Evolutionary conservation across 2,329 filamentous ascomycete genomes (phyloP).

Genomic region (Cyphellophora europaea): DNA sequence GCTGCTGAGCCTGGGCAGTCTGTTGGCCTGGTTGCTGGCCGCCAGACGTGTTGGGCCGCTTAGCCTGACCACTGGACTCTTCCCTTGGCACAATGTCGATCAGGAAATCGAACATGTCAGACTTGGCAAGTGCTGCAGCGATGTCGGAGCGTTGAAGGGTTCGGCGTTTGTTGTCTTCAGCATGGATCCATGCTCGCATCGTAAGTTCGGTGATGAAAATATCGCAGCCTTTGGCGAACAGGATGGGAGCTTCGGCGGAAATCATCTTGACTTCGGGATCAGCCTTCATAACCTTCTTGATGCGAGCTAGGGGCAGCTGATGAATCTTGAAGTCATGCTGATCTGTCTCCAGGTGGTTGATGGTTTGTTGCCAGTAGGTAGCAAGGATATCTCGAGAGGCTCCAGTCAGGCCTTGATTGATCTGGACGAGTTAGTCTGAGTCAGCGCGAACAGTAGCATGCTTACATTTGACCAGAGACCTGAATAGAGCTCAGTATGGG

Average conservation of each 20-base stretch:
- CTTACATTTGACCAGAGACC: slow-evolving; percentile 90
- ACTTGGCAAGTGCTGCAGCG: slow-evolving; percentile 88
- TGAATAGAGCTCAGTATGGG: slow-evolving; percentile 82
- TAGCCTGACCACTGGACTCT: slow-evolving; percentile 55
- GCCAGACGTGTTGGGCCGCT: slow-evolving; percentile 36
- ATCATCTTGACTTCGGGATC: slow-evolving; percentile 99
- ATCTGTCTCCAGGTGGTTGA: slow-evolving; percentile 88
- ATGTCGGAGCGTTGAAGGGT: slow-evolving; percentile 95
- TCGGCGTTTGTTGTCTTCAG: slow-evolving; percentile 95
- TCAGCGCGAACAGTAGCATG: slow-evolving; percentile 12
- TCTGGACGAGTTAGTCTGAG: slow-evolving; percentile 40
- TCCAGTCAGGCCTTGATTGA: slow-evolving; percentile 88
- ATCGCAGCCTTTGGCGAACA: slow-evolving; percentile 97
- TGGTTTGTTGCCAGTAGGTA: slow-evolving; percentile 98
- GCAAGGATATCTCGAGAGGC: slow-evolving; percentile 95
- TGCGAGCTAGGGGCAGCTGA: slow-evolving; percentile 89
- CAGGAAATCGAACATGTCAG: slow-evolving; percentile 99
- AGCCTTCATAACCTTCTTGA: slow-evolving; percentile 99
- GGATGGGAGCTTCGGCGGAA: slow-evolving; percentile 90
- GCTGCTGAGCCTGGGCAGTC: slow-evolving; percentile 28
- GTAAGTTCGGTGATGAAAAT: slow-evolving; percentile 99
- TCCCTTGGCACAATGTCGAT: slow-evolving; percentile 98
- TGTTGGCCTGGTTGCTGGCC: slow-evolving; percentile 34
- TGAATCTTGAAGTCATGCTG: slow-evolving; percentile 98
- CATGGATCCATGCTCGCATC: slow-evolving; percentile 99